These are phyloP conservation scores for Morella rubra DNA, from an alignment of 306 rosid species.

Conservation along the genomic window DNA sequence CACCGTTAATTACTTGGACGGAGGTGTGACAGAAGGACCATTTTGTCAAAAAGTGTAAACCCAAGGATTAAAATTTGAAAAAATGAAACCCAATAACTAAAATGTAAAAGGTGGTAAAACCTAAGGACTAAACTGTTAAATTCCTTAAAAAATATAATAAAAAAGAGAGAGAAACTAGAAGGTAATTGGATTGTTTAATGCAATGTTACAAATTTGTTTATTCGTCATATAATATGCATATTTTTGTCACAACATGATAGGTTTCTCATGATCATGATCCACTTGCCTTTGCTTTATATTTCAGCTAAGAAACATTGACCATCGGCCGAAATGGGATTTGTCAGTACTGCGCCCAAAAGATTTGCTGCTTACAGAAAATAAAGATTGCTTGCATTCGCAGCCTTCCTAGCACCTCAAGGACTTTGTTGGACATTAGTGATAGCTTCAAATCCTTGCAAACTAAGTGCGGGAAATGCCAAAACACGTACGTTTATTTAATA, in stretches of 20 bases:
- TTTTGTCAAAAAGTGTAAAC: no score
- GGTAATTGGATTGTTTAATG: no score
- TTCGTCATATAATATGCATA: no score
- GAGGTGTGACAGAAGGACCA: no score
- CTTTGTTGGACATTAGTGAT: slow-evolving; percentile 1
- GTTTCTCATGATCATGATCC: neutral
- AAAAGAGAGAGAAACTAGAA: no score
- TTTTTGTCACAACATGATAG: neutral
- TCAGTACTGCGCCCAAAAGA: slow-evolving; percentile 16
- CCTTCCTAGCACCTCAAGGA: slow-evolving; percentile 14
- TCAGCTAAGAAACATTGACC: slow-evolving; percentile 9
- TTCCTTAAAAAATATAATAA: no score
- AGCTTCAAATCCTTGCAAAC: neutral
- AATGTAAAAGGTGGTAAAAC: no score
- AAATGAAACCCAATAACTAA: no score
- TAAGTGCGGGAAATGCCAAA: slow-evolving; percentile 1
- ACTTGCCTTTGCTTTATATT: neutral
- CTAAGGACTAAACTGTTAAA: no score
- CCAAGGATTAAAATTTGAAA: no score
- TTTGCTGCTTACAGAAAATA: slow-evolving; percentile 11
- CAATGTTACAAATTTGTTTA: no score
- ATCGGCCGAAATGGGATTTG: slow-evolving; percentile 11
- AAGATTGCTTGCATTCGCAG: slow-evolving; percentile 24
- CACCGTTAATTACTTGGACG: no score
- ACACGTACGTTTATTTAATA: neutral